Evolutionary conservation across 1,139 yeast species (phyloP).

Genomic region (Yamadazyma mexicana): DNA sequence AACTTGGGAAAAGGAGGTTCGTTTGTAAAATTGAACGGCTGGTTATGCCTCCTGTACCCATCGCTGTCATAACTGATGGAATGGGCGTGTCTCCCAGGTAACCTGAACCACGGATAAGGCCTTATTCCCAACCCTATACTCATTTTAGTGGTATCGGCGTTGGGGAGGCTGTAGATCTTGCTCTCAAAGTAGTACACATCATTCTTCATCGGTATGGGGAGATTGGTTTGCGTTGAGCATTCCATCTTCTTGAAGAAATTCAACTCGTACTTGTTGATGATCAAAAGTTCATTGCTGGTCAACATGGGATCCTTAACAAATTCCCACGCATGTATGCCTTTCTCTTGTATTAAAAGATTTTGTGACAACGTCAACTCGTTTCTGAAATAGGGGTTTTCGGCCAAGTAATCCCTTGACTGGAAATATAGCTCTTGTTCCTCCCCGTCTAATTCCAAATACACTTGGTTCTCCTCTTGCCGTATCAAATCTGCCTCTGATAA

Average conservation of each 20-base stretch:
- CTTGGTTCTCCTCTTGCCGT: conserved; percentile 62
- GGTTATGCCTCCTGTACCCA: conserved; percentile 52
- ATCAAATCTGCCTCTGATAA: conserved; percentile 53
- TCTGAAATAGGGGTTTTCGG: conserved; percentile 55
- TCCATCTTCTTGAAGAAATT: conserved; percentile 70
- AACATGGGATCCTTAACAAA: conserved; percentile 71
- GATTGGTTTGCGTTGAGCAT: conserved; percentile 78
- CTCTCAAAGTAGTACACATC: conserved; percentile 91
- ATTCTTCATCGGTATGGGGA: conserved; percentile 83
- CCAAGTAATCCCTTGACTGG: conserved; percentile 61
- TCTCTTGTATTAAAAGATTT: conserved; percentile 74
- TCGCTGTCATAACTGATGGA: conserved; percentile 53
- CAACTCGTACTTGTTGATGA: conserved; percentile 74
- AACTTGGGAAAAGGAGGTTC: conserved; percentile 48
- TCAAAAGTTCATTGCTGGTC: conserved; percentile 58
- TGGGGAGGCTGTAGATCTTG: conserved; percentile 58
- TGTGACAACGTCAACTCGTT: conserved; percentile 48
- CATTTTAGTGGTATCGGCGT: conserved; percentile 47
- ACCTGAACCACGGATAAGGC: conserved; percentile 61
- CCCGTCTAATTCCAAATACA: conserved; percentile 60
- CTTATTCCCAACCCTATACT: conserved; percentile 49
- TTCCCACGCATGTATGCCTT: conserved; percentile 93
- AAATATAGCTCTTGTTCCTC: conserved; percentile 81
- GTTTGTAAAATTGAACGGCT: conserved; percentile 42
- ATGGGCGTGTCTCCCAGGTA: conserved; percentile 56